Evolutionary conservation across 176 grass and related monocot species (phyloP), one percentile per base, ranked within the genome.

Genomic region (Echinochloa phyllopogon): DNA sequence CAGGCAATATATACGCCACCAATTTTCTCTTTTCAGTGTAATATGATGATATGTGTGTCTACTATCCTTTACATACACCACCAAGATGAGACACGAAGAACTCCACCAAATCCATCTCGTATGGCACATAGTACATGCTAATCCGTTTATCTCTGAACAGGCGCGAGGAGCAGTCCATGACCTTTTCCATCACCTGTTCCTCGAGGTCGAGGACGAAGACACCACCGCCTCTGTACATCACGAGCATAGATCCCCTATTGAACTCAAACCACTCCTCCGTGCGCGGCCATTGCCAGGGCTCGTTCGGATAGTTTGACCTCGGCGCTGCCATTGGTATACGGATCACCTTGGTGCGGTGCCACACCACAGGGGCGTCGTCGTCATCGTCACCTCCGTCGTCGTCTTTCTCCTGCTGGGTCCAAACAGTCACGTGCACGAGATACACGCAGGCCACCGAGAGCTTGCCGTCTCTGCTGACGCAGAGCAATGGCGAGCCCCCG

Each of bases 321-420:
- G 9, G 39, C 38, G 17, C 16, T 4, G 20, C n/a, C 9, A 10
- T 4, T 21, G 52, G 80, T 52, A 80, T 80, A 3, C 8, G 39
- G 64, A 84, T 84, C 70, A 65, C 27, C 48, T 51, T 47, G 5
- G 79, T 24, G 18, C 20, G 43, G 29, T 52, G 20, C 70, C 81
- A 82, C 3, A 8, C 25, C 2, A 0, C 25, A 0, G 10, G 14
- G 14, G 0, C 53, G 4, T 12, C 17, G 51, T 53, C 16, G 14
- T 15, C n/a, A n/a, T n/a, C n/a, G n/a, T n/a, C n/a, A n/a, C n/a
- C n/a, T n/a, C n/a, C n/a, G n/a, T n/a, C 14, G 17, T 51, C 51
- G 29, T 65, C 64, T 53, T 37, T n/a, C 1, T 60, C 25, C 21
- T 74, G 69, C 81, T 47, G 68, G 6, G 39, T 83, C 80, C 80